Evolutionary conservation across 495 filamentous ascomycete species (phyloP), one percentile per base, ranked within the genome.

Genomic region (Tuber indicum): DNA sequence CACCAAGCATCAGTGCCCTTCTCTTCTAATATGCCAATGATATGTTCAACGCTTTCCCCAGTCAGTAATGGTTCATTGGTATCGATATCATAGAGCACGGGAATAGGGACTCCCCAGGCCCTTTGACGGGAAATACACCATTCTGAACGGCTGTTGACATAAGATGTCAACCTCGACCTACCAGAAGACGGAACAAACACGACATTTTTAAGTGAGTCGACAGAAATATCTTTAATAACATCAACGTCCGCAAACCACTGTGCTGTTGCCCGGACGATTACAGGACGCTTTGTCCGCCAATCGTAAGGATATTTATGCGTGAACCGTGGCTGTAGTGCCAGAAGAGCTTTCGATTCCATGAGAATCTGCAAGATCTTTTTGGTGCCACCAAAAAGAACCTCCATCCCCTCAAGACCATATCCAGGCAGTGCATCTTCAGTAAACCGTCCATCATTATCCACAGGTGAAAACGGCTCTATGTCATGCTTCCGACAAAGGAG

Each of bases 41-140:
- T 94, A 84, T 98, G 93, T 26, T 89, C 88, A 26, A 99, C 91
- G 74, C 89, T 93, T 41, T 92, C 89, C 47, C 90, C 90, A 1
- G 90, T 93, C 81, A 97, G 86, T 12, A 96, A 84, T 12, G 92
- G 93, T 66, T 91, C 88, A 5, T 90, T 90, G 19, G 87, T 88
- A 21, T 89, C 87, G 1, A 83, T 85, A 77, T 93, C 88, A 82
- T 96, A 98, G 8, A 99, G 85, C 32, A 93, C 93, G 26, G 96
- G 96, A 75, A 99, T 98, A 0, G 96, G 96, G 26, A 98, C 92
- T 79, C 96, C 96, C 96, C 96, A 99, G 14, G 92, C 92, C 47
- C 96, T 91, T 84, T 99, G 96, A 45, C 96, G 91, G n/a, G 96
- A 98, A 81, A 99, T 97, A 83, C 96, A 99, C 96, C 96, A 99